Evolutionary conservation across 805 yeast species (phyloP).

Genomic region (Wickerhamiella lipophila): DNA sequence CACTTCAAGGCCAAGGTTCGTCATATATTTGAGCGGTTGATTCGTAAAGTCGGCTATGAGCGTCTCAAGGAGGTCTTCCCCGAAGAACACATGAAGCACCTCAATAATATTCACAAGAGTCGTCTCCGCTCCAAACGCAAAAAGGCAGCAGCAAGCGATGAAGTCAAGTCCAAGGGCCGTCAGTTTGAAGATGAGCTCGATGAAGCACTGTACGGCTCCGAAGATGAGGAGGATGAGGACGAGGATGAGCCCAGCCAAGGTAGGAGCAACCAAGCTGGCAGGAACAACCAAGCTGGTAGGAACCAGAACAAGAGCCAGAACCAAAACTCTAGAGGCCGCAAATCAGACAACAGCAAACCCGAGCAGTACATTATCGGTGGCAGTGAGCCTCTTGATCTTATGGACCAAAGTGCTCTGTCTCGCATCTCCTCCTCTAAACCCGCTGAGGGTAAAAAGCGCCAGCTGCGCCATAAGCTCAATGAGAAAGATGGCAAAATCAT

Average conservation of each 20-base stretch:
- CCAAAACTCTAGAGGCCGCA: background rate
- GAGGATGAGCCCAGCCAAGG: slow-evolving; percentile 28
- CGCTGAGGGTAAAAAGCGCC: slow-evolving; percentile 35
- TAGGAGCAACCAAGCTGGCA: background rate
- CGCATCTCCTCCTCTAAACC: slow-evolving; percentile 86
- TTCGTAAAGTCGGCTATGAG: slow-evolving; percentile 84
- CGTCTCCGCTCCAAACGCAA: slow-evolving; percentile 75
- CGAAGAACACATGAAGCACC: slow-evolving; percentile 71
- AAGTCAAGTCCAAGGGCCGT: slow-evolving; percentile 28
- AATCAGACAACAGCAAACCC: slow-evolving; percentile 25
- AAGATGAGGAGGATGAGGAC: slow-evolving; percentile 45
- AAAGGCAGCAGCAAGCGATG: slow-evolving; percentile 32
- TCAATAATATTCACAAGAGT: slow-evolving; percentile 73
- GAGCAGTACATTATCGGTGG: slow-evolving; percentile 65
- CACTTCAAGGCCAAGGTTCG: slow-evolving; percentile 88
- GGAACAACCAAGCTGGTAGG: too few relatives aligned
- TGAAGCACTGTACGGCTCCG: slow-evolving; percentile 71
- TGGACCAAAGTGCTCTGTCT: slow-evolving; percentile 73
- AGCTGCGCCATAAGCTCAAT: slow-evolving; percentile 26
- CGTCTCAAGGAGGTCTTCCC: slow-evolving; percentile 75
- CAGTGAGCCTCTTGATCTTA: slow-evolving; percentile 69
- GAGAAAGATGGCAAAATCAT: slow-evolving; percentile 55
- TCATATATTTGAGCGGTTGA: slow-evolving; percentile 81
- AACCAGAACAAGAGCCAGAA: background rate
- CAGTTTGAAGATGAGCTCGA: slow-evolving; percentile 79